A percentile compares a stretch with the other conserved stretches of the same genome.
phyloP scores from a whole-genome alignment of 75 land plant genomes.

The Azolla pinnata region DNA sequence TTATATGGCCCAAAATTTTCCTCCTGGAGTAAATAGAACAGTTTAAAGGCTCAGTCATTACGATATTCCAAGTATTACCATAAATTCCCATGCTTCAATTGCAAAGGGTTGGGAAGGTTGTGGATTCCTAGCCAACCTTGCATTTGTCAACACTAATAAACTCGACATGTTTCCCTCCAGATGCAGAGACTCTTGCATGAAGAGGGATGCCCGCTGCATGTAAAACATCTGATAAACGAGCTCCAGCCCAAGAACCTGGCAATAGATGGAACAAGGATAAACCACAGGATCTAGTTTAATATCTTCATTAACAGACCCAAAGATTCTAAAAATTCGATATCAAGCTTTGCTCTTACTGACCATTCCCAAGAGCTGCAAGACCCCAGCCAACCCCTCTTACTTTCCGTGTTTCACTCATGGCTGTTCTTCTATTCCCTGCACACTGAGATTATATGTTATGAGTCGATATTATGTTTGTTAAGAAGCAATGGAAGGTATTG shows the following conservation, averaged over 20 bases:
- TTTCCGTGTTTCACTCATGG: slow-evolving; percentile 64
- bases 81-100: too few species aligned
- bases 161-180: slow-evolving; percentile 91
- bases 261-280: background rate
- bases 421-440: slow-evolving; percentile 97
- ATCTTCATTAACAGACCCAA: too few species aligned
- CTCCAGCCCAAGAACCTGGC: slow-evolving; percentile 90
- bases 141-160: slow-evolving; percentile 82
- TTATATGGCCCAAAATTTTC: slow-evolving; percentile 98
- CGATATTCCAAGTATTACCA: too few species aligned
- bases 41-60: too few species aligned
- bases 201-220: slow-evolving; percentile 61
- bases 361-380: slow-evolving; percentile 83
- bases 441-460: slow-evolving; percentile 39
- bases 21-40: slow-evolving; percentile 58
- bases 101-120: background rate
- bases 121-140: slow-evolving; percentile 49
- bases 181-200: slow-evolving; percentile 24
- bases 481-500: too few species aligned
- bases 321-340: too few species aligned
- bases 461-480: background rate
- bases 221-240: slow-evolving; percentile 80
- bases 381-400: slow-evolving; percentile 99
- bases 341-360: slow-evolving; percentile 27
- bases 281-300: too few species aligned